Evolutionary conservation across 495 filamentous ascomycete genomes (phyloP).

Genomic region (Monascus purpureus): DNA sequence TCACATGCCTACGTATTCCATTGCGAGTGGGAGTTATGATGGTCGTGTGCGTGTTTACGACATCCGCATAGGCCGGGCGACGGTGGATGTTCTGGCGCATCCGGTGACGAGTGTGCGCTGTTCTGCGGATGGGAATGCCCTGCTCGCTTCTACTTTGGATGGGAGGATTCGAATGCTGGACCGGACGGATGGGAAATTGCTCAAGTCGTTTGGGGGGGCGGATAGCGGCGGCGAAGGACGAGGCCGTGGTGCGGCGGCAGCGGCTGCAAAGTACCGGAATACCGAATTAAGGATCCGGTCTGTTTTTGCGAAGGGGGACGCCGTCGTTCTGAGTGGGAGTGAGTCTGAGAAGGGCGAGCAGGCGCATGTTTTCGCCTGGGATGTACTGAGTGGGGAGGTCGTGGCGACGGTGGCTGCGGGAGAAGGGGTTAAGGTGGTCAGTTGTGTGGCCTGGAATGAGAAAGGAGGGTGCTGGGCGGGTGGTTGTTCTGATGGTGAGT

Average conservation of each 20-base stretch:
- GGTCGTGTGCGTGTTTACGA: slow-evolving; percentile 76
- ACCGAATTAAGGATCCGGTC: slow-evolving; percentile 58
- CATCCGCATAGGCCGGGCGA: slow-evolving; percentile 61
- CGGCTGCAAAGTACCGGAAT: slow-evolving; percentile 37
- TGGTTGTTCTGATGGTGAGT: slow-evolving; percentile 46
- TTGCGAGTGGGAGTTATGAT: slow-evolving; percentile 64
- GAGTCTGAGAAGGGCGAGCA: slow-evolving; percentile 46
- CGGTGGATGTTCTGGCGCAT: slow-evolving; percentile 50
- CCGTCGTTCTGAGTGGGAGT: slow-evolving; percentile 69
- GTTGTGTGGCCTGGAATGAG: slow-evolving; percentile 60
- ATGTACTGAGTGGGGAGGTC: slow-evolving; percentile 63
- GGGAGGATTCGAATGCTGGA: slow-evolving; percentile 71
- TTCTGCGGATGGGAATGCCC: slow-evolving; percentile 54
- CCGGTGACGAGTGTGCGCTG: slow-evolving; percentile 53
- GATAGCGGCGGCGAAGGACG: neutral
- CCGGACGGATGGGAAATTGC: slow-evolving; percentile 51
- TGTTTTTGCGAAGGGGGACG: slow-evolving; percentile 57
- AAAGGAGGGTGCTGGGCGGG: slow-evolving; percentile 50
- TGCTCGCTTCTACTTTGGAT: slow-evolving; percentile 68
- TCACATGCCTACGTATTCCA: slow-evolving; percentile 27
- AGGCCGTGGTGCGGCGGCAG: slow-evolving; percentile 1
- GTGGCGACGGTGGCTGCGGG: slow-evolving; percentile 45
- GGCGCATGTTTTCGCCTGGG: slow-evolving; percentile 65
- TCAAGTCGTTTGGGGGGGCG: slow-evolving; percentile 54
- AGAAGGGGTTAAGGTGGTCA: slow-evolving; percentile 43